Conservation (phyloP, 2,329 filamentous ascomycete genomes). For the Apiospora pterosperma region DNA sequence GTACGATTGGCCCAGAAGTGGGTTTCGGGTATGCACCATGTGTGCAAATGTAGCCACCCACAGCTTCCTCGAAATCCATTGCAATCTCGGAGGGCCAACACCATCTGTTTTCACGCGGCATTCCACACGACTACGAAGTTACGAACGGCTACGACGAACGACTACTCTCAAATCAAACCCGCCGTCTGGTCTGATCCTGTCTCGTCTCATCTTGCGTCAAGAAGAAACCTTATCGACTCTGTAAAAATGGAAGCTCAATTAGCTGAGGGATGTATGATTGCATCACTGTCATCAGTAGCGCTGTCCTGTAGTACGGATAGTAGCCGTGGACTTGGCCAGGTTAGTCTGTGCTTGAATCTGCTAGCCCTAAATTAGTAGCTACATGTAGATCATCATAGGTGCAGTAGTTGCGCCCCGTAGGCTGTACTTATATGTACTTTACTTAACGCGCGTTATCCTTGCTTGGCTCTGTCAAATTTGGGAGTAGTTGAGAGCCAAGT, state of each 20-base stretch:
- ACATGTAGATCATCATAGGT: not conserved
- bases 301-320: too few species aligned
- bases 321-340: too few species aligned
- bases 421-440: too few species aligned
- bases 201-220: not conserved
- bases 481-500: not conserved
- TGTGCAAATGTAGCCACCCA: too few species aligned
- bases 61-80: not conserved
- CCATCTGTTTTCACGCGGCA: not conserved
- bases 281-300: too few species aligned
- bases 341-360: too few species aligned
- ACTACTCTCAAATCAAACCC: not conserved
- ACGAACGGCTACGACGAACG: not conserved
- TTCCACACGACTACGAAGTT: too few species aligned
- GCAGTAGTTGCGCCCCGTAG: not conserved
- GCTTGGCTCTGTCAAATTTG: not conserved
- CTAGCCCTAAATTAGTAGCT: too few species aligned
- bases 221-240: not conserved
- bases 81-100: not conserved
- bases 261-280: not conserved
- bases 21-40: not conserved
- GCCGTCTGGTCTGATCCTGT: not conserved
- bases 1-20: not conserved
- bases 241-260: not conserved
- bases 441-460: not conserved